Evolutionary conservation across 164 flowering plant species (phyloP), one percentile per base, ranked within the genome.

Genomic region (Brasenia schreberi): DNA sequence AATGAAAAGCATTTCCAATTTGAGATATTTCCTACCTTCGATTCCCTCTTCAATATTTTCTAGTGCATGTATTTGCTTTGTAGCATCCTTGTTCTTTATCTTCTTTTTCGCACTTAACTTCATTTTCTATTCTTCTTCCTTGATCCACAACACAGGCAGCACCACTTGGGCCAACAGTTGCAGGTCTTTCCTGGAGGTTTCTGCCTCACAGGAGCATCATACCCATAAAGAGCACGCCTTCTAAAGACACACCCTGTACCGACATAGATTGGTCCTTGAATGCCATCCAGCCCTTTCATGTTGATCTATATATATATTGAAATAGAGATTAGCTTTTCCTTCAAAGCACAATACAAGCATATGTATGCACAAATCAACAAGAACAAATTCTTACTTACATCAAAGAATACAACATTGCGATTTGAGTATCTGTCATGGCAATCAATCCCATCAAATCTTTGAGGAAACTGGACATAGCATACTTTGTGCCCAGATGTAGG

Each of bases 211-310:
- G 89, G 88, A 65, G 89, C 85, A 76, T 82, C 88, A 75, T 39
- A 73, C 19, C 92, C 89, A 76, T 87, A 85, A 14, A 87, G 76
- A 17, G 92, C 87, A 61, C 77, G 86, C 77, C 88, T 85, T 68
- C 86, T 77, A 76, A 87, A 85, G 42, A 86, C 85, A 74, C 90
- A 84, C 39, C 93, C 93, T 59, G 90, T 87, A 23, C 93, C 93
- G 11, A 84, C 90, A 76, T 83, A 85, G 27, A 87, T 83, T n/a
- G 90, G 93, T 42, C 93, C 93, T 81, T 87, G 93, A 70, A 87
- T 80, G 6, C 93, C 93, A 77, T 87, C 93, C 71, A 87, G 69
- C 43, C 93, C 88, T 81, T 80, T 87, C 90, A 87, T 81, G 71
- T 87, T 87, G 66, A 87, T 87, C 92, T 87, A 80, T 23, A 67